These are phyloP conservation scores for Diplodia seriata DNA, from an alignment of 2,329 filamentous ascomycete genomes.

Conservation along the genomic window DNA sequence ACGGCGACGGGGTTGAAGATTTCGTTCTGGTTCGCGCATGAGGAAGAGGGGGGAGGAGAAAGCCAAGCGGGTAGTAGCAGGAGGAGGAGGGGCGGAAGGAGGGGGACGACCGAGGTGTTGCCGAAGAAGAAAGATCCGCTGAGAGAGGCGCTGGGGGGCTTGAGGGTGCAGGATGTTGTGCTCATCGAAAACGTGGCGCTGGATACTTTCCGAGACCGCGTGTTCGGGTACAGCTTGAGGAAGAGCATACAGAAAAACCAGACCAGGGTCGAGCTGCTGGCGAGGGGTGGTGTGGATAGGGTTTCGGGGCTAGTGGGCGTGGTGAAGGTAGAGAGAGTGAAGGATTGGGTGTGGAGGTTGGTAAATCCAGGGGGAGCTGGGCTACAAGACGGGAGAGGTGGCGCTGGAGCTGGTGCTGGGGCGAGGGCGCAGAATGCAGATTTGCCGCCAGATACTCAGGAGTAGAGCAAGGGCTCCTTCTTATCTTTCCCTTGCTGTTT, in stretches of 20 bases:
- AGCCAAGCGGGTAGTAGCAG: not conserved
- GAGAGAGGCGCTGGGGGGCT: conserved; percentile 34
- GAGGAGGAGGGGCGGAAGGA: not conserved
- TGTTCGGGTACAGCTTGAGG: conserved; percentile 84
- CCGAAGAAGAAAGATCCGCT: not conserved
- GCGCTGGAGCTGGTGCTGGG: not conserved
- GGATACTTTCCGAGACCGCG: conserved; percentile 74
- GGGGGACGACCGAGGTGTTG: not conserved
- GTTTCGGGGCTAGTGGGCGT: conserved; percentile 57
- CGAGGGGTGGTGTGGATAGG: conserved; percentile 56
- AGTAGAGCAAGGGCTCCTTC: conserved; percentile 7
- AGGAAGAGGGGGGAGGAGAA: conserved; percentile 8
- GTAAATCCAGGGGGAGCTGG: conserved; percentile 51
- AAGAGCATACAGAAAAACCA: conserved; percentile 71
- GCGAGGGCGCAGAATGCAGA: conserved; percentile 35
- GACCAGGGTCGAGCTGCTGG: conserved; percentile 71
- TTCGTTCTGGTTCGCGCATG: conserved; percentile 77
- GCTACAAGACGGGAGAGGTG: conserved; percentile 38
- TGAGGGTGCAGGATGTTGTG: conserved; percentile 77
- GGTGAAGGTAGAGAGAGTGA: conserved; percentile 70
- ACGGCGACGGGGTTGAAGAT: conserved; percentile 80
- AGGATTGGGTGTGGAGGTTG: conserved; percentile 77
- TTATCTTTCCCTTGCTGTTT: not conserved
- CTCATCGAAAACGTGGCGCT: conserved; percentile 81
- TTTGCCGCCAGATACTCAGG: conserved; percentile 45